Evolutionary conservation across 805 yeast species (phyloP), one percentile per base, ranked within the genome.

Genomic region (Cyberlindnera mississippiensis): DNA sequence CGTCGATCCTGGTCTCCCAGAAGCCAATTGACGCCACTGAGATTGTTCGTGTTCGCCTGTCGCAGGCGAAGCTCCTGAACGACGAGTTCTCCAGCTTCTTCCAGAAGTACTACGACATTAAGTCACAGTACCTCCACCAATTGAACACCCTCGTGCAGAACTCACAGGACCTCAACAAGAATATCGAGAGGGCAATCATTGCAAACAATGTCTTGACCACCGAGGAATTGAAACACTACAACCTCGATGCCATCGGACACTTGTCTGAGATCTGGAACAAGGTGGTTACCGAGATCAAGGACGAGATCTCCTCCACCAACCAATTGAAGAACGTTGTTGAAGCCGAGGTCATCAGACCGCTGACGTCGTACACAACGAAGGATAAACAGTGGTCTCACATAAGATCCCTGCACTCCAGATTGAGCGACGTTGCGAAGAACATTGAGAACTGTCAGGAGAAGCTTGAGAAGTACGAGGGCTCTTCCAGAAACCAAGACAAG

Each of bases 11-110:
- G 56, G 66, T 69, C 22, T 55, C 71, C 16, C 71, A 76, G 50
- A 57, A 71, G 29, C 86, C 88, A 12, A 64, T 67, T 20, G 80
- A 75, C 51, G 80, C 85, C 16, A 72, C 78, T 47, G 84, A 77
- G 52, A 68, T 76, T 26, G 67, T 83, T 22, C 66, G 78, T 38
- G 71, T 80, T 39, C 73, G 89, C 46, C 66, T 77, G 30, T 63
- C 71, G 27, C 76, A 74, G 50, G 77, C 80, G 35, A 73, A 74
- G 52, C 54, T 69, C 34, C 63, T 80, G 37, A 82, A 82, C 53
- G 75, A 73, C 43, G 80, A 76, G 38, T 69, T 85, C 48, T 78
- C 85, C 29, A 71, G 68, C 32, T 75, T 86, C 71, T 68, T 85
- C 42, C 71, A 75, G 30, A 78, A 74, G 22, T 57, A 57, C 44